Conservation (phyloP, 176 grass and related monocot genomes). For the Dendrocalamus sinicus region DNA sequence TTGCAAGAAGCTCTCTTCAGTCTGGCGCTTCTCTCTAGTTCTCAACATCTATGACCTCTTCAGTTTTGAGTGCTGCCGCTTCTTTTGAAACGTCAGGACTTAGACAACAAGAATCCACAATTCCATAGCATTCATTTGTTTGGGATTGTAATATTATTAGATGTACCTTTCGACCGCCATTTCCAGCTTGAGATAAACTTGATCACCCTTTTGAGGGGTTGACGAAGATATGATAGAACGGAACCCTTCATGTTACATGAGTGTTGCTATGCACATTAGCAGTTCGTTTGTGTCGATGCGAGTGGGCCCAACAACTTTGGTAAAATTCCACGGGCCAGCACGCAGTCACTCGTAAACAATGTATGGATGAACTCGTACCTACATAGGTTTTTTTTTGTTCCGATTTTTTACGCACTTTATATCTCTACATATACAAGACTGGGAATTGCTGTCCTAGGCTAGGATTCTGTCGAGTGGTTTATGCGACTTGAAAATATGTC, state of each 20-base stretch:
- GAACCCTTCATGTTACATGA: neutral
- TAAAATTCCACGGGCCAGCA: neutral
- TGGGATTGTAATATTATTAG: conserved; percentile 21
- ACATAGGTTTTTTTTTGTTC: too few species aligned
- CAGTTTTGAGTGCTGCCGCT: neutral
- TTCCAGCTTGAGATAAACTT: conserved; percentile 48
- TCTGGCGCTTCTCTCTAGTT: neutral
- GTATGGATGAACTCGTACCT: neutral
- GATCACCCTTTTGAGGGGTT: conserved; percentile 36
- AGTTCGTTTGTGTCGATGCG: neutral
- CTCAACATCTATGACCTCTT: conserved; percentile 9
- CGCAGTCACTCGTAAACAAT: neutral
- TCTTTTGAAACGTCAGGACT: conserved; percentile 2
- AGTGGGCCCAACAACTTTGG: neutral
- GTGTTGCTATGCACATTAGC: neutral
- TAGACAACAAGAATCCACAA: conserved; percentile 9
- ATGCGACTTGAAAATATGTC: neutral
- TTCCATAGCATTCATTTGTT: neutral
- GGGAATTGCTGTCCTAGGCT: neutral
- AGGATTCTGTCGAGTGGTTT: neutral
- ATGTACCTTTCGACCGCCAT: neutral
- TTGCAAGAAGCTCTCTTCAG: conserved; percentile 56
- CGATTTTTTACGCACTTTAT: neutral
- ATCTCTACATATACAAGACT: neutral
- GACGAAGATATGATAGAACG: conserved; percentile 33